These are phyloP conservation scores for Endocarpon pusillum DNA, from an alignment of 495 filamentous ascomycete genomes.

Conservation along the genomic window DNA sequence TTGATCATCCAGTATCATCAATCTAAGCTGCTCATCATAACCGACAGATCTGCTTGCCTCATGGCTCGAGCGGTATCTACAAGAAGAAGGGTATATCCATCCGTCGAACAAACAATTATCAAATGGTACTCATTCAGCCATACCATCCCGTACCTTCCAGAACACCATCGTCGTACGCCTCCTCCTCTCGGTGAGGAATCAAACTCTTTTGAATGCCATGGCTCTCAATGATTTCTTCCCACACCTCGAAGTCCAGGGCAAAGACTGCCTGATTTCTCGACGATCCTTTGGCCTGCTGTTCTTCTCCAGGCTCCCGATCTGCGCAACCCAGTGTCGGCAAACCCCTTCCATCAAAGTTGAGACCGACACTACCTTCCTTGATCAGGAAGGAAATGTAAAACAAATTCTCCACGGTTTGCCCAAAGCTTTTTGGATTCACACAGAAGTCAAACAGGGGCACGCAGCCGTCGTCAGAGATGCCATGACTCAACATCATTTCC, in stretches of 20 bases:
- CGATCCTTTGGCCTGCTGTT: conserved; percentile 26
- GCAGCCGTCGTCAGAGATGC: conserved; percentile 43
- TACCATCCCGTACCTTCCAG: conserved; percentile 88
- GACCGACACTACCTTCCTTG: conserved; percentile 58
- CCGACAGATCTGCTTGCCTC: no score
- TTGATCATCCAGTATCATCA: no score
- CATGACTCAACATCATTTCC: conserved; percentile 33
- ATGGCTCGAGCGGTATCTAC: no score
- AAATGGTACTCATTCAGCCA: no score
- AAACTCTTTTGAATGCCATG: conserved; percentile 62
- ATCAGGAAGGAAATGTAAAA: conserved; percentile 95
- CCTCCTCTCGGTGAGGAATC: conserved; percentile 65
- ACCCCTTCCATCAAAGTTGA: conserved; percentile 42
- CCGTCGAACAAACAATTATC: not conserved
- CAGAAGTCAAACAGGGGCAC: conserved; percentile 68
- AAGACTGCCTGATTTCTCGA: conserved; percentile 71
- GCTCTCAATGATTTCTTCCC: conserved; percentile 53
- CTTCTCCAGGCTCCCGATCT: conserved; percentile 19
- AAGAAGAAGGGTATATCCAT: no score
- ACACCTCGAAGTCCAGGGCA: conserved; percentile 65
- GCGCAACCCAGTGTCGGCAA: conserved; percentile 66
- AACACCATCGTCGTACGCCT: conserved; percentile 33
- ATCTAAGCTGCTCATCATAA: no score
- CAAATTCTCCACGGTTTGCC: conserved; percentile 91
- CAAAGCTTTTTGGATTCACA: conserved; percentile 76